phyloP scores from a whole-genome alignment of 2,329 filamentous ascomycete genomes.

The Colletotrichum endophyticum region DNA sequence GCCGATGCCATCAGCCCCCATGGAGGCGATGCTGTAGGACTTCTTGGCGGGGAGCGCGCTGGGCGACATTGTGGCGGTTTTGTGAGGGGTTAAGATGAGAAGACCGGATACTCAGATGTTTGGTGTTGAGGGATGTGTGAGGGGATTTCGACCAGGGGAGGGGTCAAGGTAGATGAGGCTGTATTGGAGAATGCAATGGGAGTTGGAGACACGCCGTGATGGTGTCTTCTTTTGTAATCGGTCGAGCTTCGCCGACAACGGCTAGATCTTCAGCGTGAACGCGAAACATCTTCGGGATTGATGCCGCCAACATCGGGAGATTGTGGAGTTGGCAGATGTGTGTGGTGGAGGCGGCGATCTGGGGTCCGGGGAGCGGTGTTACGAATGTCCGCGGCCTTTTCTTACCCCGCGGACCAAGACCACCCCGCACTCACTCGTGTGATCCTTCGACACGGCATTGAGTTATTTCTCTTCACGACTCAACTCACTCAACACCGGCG shows the following conservation, averaged over 20 bases:
- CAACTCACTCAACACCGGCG: background rate
- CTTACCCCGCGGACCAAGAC: background rate
- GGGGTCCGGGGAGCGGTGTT: constrained; percentile 7
- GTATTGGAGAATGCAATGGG: background rate
- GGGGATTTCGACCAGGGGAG: background rate
- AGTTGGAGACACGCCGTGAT: background rate
- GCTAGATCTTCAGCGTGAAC: background rate
- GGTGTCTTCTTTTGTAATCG: constrained; percentile 12
- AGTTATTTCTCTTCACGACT: background rate
- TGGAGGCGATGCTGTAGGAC: constrained; percentile 60
- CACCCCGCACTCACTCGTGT: background rate
- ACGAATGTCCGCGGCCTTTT: background rate
- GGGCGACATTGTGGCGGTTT: constrained; percentile 10
- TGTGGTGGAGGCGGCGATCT: constrained; percentile 4
- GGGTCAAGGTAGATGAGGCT: background rate
- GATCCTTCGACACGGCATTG: background rate
- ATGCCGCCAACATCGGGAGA: background rate
- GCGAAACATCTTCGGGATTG: background rate
- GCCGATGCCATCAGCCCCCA: constrained; percentile 69
- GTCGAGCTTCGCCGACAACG: background rate
- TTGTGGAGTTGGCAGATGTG: background rate
- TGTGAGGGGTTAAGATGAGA: background rate
- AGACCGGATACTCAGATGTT: background rate
- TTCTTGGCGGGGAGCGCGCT: constrained; percentile 25
- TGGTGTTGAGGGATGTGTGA: background rate